Conservation (phyloP, 2,329 filamentous ascomycete genomes). For the Cercospora beticola region DNA sequence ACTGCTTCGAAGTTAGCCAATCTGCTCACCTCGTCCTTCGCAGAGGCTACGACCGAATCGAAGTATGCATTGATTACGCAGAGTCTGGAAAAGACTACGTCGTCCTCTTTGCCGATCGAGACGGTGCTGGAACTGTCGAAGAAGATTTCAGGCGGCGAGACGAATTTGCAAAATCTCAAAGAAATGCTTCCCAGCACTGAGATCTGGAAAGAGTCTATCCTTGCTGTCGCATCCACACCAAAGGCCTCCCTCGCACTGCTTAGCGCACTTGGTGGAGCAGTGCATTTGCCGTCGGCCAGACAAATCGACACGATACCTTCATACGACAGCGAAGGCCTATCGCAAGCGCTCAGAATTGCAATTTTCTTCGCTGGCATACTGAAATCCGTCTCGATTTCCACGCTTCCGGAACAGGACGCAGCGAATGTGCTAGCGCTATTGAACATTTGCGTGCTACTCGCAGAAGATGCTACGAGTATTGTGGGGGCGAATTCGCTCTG, state of each 20-base stretch:
- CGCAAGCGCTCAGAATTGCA: slow-evolving; percentile 72
- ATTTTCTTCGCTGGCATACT: slow-evolving; percentile 66
- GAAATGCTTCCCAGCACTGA: slow-evolving; percentile 38
- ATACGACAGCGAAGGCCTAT: slow-evolving; percentile 66
- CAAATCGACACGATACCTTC: slow-evolving; percentile 23
- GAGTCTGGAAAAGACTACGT: slow-evolving; percentile 49
- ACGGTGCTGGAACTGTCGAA: slow-evolving; percentile 57
- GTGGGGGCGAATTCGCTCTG: slow-evolving; percentile 56
- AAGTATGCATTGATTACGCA: slow-evolving; percentile 54
- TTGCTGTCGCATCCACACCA: slow-evolving; percentile 54
- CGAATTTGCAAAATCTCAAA: slow-evolving; percentile 18
- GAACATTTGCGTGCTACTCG: slow-evolving; percentile 55
- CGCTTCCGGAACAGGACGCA: slow-evolving; percentile 32
- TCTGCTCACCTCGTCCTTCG: slow-evolving; percentile 27
- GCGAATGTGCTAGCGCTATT: slow-evolving; percentile 52
- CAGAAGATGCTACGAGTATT: slow-evolving; percentile 61
- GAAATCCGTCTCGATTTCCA: slow-evolving; percentile 37
- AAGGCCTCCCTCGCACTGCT: slow-evolving; percentile 70
- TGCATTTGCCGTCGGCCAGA: slow-evolving; percentile 58
- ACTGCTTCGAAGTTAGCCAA: slow-evolving; percentile 40
- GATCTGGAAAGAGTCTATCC: slow-evolving; percentile 66
- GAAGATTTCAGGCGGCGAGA: slow-evolving; percentile 45
- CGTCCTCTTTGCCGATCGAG: slow-evolving; percentile 50
- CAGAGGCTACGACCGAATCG: slow-evolving; percentile 21
- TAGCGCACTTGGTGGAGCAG: slow-evolving; percentile 67